Percentiles rank a stretch among this genome's conserved stretches.
Conservation (phyloP, 2,329 filamentous ascomycete species). For the Fusarium setosum region DNA sequence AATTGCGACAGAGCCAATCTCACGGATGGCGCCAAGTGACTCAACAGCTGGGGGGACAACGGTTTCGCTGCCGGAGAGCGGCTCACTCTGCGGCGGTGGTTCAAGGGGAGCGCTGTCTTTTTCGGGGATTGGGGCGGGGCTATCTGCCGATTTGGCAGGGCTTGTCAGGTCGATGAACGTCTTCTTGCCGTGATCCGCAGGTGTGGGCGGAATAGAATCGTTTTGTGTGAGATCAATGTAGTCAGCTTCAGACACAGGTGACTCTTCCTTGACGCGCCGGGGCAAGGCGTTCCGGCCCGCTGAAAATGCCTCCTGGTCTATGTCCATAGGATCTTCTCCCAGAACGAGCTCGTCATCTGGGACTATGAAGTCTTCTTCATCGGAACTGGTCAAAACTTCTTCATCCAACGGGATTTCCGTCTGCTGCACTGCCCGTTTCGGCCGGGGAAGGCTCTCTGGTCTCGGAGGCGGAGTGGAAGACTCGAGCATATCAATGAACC, state of each 20-base stretch:
- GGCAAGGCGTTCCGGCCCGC: background rate
- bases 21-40: conserved; percentile 36
- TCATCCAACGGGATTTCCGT: conserved; percentile 48
- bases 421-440: conserved; percentile 6
- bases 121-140: background rate
- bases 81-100: no score
- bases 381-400: conserved; percentile 63
- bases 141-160: conserved; percentile 23
- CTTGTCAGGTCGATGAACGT: conserved; percentile 43
- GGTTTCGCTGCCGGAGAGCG: background rate
- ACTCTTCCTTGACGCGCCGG: conserved; percentile 34
- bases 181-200: background rate
- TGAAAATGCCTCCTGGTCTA: background rate
- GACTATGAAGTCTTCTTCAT: conserved; percentile 65
- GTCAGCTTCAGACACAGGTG: conserved; percentile 15
- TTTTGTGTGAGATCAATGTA: conserved; percentile 47
- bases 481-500: conserved; percentile 60
- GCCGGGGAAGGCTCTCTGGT: conserved; percentile 37
- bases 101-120: background rate
- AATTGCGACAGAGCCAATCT: conserved; percentile 32
- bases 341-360: conserved; percentile 35
- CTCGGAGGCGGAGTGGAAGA: conserved; percentile 54
- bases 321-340: conserved; percentile 7
- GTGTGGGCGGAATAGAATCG: conserved; percentile 26
- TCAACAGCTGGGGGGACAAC: conserved; percentile 32